phyloP scores from a whole-genome alignment of 1,139 yeast genomes.

The Debaryomyces subglobosus region DNA sequence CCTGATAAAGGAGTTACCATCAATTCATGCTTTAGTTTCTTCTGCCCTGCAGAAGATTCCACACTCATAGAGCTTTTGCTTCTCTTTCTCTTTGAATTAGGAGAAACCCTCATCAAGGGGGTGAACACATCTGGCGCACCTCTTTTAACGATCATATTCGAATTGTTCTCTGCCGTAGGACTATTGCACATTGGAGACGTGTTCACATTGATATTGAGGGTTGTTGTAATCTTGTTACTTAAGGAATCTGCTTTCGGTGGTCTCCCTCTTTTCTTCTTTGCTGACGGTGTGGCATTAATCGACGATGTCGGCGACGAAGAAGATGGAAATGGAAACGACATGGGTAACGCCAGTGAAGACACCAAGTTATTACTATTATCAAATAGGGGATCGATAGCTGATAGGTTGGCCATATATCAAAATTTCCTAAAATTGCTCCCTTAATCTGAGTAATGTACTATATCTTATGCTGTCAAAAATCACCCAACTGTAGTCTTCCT shows the following conservation, averaged over 20 bases:
- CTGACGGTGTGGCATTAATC: conserved; percentile 22
- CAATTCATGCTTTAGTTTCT: conserved; percentile 16
- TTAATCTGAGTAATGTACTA: not conserved
- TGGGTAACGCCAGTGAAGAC: conserved; percentile 3
- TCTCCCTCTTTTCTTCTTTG: conserved; percentile 48
- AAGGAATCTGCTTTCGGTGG: conserved; percentile 51
- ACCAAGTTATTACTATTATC: not conserved
- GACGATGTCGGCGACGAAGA: conserved; percentile 8
- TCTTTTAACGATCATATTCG: conserved; percentile 41
- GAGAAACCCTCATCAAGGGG: conserved; percentile 51
- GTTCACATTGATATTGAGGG: conserved; percentile 47
- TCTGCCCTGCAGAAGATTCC: conserved; percentile 14
- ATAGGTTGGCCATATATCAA: conserved; percentile 1
- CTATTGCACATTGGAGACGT: conserved; percentile 35
- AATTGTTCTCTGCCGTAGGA: conserved; percentile 40
- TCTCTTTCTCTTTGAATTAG: conserved; percentile 24
- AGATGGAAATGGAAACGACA: conserved; percentile 1
- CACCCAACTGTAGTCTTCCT: not conserved
- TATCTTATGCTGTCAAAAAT: not conserved
- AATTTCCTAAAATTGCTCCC: not conserved
- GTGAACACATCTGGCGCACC: conserved; percentile 53
- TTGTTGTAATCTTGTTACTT: conserved; percentile 43
- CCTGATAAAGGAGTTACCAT: conserved; percentile 28
- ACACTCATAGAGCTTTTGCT: conserved; percentile 16
- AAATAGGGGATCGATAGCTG: conserved; percentile 2